phyloP scores from a whole-genome alignment of 331 rosid genomes.

The Quercus tomentella region DNA sequence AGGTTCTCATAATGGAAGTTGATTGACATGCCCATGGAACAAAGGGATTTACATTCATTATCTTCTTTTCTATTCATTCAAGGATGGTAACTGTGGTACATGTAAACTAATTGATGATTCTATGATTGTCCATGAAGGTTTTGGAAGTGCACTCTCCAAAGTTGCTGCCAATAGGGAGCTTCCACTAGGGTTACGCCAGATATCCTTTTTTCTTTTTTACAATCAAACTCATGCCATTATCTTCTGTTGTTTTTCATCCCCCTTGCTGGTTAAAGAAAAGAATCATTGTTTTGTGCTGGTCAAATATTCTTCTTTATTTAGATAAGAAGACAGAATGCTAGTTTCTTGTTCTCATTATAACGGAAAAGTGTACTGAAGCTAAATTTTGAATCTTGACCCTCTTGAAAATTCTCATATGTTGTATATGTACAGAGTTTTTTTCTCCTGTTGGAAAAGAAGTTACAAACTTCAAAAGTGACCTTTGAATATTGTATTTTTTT shows the following conservation, averaged over 20 bases:
- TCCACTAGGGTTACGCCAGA: slow-evolving; percentile 77
- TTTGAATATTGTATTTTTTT: too few relatives aligned
- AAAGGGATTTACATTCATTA: background rate
- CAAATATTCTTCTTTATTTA: background rate
- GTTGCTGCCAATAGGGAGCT: slow-evolving; percentile 81
- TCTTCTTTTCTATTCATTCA: background rate
- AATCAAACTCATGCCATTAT: slow-evolving; percentile 2
- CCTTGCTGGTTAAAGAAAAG: background rate
- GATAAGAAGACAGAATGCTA: background rate
- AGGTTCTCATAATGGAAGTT: background rate
- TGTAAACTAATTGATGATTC: slow-evolving; percentile 10
- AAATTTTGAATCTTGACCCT: background rate
- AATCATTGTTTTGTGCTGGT: too few relatives aligned
- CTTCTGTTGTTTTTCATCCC: slow-evolving; percentile 5
- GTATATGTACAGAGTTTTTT: background rate
- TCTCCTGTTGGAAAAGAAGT: too few relatives aligned
- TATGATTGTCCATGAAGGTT: slow-evolving; percentile 50
- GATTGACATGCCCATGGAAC: background rate
- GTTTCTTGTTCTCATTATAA: background rate
- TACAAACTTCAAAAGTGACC: too few relatives aligned
- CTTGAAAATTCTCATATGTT: background rate
- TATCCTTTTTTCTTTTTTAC: slow-evolving; percentile 53
- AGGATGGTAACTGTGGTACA: background rate
- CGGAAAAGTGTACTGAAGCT: slow-evolving; percentile 4
- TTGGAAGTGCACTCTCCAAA: slow-evolving; percentile 85